Evolutionary conservation across 1,139 yeast species (phyloP), one percentile per base, ranked within the genome.

Genomic region (Candida buenavistaensis): DNA sequence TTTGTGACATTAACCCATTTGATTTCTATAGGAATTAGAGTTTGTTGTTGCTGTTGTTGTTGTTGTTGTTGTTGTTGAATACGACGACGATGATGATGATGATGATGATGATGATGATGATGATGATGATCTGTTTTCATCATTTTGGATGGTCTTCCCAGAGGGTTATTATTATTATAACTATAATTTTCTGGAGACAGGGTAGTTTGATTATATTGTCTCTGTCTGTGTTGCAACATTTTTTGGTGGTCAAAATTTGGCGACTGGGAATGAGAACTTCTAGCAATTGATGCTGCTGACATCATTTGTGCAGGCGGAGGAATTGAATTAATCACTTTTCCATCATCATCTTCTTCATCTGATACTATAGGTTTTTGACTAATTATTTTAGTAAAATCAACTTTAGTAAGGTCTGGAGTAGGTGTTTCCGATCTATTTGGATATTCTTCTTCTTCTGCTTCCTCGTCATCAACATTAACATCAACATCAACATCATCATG

Each of bases 1-100:
- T 55, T 57, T 13, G 55, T 52, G 16, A 62, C 45, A 44, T 70
- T 69, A 30, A 68, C 72, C 75, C 75, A 71, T 45, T 69, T 69
- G 50, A 70, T 66, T 45, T 68, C 72, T 25, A 70, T 73, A 6
- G 72, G 66, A n/a, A 68, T 64, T 4, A 53, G 17, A 25, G 32
- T 13, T 28, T 30, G 30, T 14, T 37, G 30, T 29, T 28, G 27
- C 12, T 32, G 33, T 17, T 28, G 35, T 31, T 23, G 25, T 12
- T 28, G 33, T 9, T 28, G 32, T 28, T 25, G 35, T 23, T 26
- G 35, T 11, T 22, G 32, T 23, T 29, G 22, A 28, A n/a, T n/a
- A n/a, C n/a, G n/a, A n/a, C n/a, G n/a, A n/a, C n/a, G n/a, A n/a
- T 33, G 10, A 21, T 40, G 32, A 25, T 37, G 20, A 23, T 30